These are phyloP conservation scores for Erysimum pusillum DNA, from an alignment of 441 rosid genomes.

Conservation along the genomic window DNA sequence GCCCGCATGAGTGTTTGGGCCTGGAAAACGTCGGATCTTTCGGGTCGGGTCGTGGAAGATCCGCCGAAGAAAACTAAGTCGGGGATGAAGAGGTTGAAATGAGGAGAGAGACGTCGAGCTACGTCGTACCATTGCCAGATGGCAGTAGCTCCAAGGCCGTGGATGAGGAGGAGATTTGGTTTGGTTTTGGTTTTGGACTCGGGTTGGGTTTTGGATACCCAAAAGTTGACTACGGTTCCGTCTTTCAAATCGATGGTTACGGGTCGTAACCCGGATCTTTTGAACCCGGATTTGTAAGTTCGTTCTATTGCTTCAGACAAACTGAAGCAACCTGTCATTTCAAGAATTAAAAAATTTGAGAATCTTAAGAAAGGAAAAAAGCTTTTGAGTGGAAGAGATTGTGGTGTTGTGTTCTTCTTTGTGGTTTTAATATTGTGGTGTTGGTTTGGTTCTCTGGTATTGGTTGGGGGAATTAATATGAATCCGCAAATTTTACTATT, in stretches of 20 bases:
- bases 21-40: conserved; percentile 76
- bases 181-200: conserved; percentile 43
- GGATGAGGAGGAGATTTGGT: conserved; percentile 77
- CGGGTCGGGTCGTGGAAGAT: conserved; percentile 73
- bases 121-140: conserved; percentile 82
- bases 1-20: conserved; percentile 72
- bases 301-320: conserved; percentile 59
- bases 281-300: conserved; percentile 56
- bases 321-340: conserved; percentile 76
- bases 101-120: conserved; percentile 51
- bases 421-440: not conserved
- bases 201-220: conserved; percentile 62
- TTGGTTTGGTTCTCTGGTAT: conserved; percentile 31
- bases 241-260: conserved; percentile 66
- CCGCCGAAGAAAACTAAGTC: conserved; percentile 80
- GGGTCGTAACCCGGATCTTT: conserved; percentile 63
- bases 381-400: not conserved
- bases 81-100: conserved; percentile 74
- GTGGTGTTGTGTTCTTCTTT: not conserved
- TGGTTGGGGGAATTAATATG: conserved; percentile 37
- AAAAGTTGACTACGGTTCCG: conserved; percentile 78
- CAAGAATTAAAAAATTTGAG: not conserved
- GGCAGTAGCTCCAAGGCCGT: conserved; percentile 80
- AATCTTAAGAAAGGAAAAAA: not conserved
- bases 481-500: not conserved